phyloP scores from a whole-genome alignment of 352 stramenopile genomes.

The Phytophthora kernoviae region DNA sequence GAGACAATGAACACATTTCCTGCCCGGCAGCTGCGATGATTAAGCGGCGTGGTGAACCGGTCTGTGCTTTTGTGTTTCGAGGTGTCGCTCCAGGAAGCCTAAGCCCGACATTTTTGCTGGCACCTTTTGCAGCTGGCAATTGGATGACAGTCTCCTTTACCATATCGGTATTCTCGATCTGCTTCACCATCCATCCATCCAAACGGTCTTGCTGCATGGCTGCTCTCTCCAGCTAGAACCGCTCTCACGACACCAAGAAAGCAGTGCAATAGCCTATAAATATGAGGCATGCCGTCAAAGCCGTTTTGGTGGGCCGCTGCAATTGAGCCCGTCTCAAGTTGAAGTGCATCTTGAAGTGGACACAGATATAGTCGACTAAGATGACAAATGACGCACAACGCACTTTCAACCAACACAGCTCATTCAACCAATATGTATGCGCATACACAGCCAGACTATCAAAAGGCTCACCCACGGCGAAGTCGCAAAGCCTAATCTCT shows the following conservation, averaged over 20 bases:
- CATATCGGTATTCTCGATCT: conserved; percentile 71
- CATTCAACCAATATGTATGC: conserved; percentile 35
- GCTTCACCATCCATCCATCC: conserved; percentile 79
- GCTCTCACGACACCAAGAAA: background rate
- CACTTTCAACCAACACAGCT: conserved; percentile 26
- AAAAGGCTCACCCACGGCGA: conserved; percentile 20
- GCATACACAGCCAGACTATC: conserved; percentile 33
- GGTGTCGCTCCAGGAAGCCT: conserved; percentile 11
- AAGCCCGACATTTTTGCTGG: background rate
- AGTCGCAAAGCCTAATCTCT: conserved; percentile 33
- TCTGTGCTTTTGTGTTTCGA: conserved; percentile 7
- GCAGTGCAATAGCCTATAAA: conserved; percentile 26
- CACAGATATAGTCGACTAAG: background rate
- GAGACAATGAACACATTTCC: conserved; percentile 18
- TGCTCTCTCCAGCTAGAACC: conserved; percentile 2
- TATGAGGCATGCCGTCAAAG: conserved; percentile 7
- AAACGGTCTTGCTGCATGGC: conserved; percentile 71
- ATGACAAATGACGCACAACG: conserved; percentile 1
- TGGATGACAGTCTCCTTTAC: conserved; percentile 72
- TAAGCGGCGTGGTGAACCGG: conserved; percentile 15
- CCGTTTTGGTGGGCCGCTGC: background rate
- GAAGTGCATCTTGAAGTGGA: conserved; percentile 11
- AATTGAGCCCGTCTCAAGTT: conserved; percentile 15
- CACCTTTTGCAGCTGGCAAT: conserved; percentile 33
- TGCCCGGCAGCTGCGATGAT: conserved; percentile 16